Base-by-base conservation (phyloP, 805 yeast genomes). In the Candida succiphila region DNA sequence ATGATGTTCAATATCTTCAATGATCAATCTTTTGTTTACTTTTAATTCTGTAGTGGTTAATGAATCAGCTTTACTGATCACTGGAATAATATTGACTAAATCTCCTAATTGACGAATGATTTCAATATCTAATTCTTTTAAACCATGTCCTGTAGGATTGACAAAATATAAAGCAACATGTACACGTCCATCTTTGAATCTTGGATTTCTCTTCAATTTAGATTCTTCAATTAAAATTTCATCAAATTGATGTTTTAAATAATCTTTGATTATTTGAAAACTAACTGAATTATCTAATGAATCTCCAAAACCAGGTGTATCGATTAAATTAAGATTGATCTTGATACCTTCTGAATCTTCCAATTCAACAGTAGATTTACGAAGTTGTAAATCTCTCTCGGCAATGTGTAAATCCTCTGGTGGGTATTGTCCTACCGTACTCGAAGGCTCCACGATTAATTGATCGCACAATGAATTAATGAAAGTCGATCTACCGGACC, bases 391-490 rank as follows among this genome's bases (percentile, higher is more conserved):
- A 17, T 69, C 75, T 34, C 72, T 58, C 32, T 65, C 72, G 1
- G 65, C 56, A 7, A 63, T 51, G 4, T 50, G 52, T n/a, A 71
- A 62, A 42, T 78, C 85, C 25, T 78, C 58, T 1, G 55, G 56
- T 4, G 55, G 35, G 34, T 51, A 51, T 23, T 38, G 30, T 27
- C 40, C 39, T 12, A 39, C 42, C 12, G 86, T 76, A 21, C 78
- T 69, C 2, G 83, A 72, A 1, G 77, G 67, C 27, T 81, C 85
- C 10, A 82, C 89, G 25, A 87, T 87, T 45, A 81, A 77, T 43
- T 87, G 92, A 38, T 83, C 95, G 61, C 96, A 87, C 34, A 87
- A 65, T 25, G 94, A 81, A 61, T 88, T 87, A 54, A 88, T 84
- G 48, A 87, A 80, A 5, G 95, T 87, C n/a, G 95, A 81, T 54